A percentile compares a stretch with the other conserved stretches of the same genome.
phyloP scores from a whole-genome alignment of 345 rosid species.

The Mallotus nudiflorus region DNA sequence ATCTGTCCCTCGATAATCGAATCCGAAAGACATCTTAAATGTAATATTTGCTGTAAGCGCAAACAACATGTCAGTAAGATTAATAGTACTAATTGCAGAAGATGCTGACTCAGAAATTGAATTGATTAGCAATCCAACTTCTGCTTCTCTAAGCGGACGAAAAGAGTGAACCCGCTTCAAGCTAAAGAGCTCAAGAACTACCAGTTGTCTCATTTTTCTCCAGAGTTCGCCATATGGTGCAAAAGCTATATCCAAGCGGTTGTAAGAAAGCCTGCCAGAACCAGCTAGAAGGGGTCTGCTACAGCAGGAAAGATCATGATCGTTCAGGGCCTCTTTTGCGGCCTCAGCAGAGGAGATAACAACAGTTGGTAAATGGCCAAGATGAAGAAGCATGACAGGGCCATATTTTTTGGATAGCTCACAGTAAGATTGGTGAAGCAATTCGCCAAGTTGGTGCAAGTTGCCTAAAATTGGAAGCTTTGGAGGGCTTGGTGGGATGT shows the following conservation, averaged over 20 bases:
- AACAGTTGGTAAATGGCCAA: constrained; percentile 9
- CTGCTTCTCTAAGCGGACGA: constrained; percentile 8
- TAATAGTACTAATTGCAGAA: constrained; percentile 1
- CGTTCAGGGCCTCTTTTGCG: constrained; percentile 23
- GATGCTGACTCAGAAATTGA: constrained; percentile 11
- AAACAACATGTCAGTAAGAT: constrained; percentile 13
- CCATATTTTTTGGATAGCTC: constrained; percentile 22
- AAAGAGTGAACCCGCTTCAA: constrained; percentile 23
- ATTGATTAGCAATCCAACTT: not conserved
- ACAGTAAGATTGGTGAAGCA: constrained; percentile 3
- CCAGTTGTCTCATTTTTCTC: constrained; percentile 18
- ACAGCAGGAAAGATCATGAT: constrained; percentile 17
- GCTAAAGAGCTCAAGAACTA: constrained; percentile 18
- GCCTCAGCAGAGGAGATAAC: constrained; percentile 29
- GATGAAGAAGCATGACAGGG: constrained; percentile 18
- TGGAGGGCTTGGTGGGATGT: constrained; percentile 21
- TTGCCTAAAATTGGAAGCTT: constrained; percentile 22
- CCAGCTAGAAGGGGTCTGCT: constrained; percentile 16
- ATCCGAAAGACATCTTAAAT: constrained; percentile 21
- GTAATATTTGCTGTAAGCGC: constrained; percentile 11
- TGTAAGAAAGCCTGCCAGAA: constrained; percentile 13
- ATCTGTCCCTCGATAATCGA: constrained; percentile 11
- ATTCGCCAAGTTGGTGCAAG: constrained; percentile 12
- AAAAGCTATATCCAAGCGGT: constrained; percentile 17
- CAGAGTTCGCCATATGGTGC: constrained; percentile 22